Base-by-base conservation (phyloP, 2,329 filamentous ascomycete genomes). In the Microascus cirrosus region DNA sequence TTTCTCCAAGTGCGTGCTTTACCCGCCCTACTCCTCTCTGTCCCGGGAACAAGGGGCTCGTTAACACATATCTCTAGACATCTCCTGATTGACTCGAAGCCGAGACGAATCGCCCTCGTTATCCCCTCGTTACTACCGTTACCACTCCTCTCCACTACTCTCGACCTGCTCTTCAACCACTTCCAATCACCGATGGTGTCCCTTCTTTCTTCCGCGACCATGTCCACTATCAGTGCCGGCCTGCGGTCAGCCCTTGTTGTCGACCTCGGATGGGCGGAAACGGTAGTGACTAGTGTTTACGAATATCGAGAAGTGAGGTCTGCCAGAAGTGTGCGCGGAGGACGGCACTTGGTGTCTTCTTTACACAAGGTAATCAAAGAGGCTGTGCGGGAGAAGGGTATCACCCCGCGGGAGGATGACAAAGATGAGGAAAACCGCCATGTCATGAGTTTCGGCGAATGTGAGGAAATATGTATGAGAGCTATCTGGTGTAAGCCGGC, bases 211-310 rank as follows among this genome's bases (percentile, higher is more conserved):
- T 81, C 83, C 0, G 83, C 93, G 0, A 80, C 90, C 22, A 86
- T 94, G 71, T 78, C 84, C 1, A 77, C 87, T 7, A 81, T 92
- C 2, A 87, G 87, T 8, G 91, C 92, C 6, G 94, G 94, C 0
- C 75, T 95, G 48, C 84, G 94, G 15, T 90, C 89, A n/a, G 90
- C 87, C 1, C 71, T 99, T 50, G 83, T 97, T 0, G 78, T 99
- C 42, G 91, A 99, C 66, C 79, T 99, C 60, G 94, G 93, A 51
- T 99, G 94, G 94, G 80, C 85, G 50, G 94, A 97, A 70, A 95
- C 92, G 0, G 81, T 86, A 0, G 82, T 95, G 24, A 95, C 90
- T 0, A 88, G 86, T 6, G 79, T 97, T 7, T 97, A 92, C 67
- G 94, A 99, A 71, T 96, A 91, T 69, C 85, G 89, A 57, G 91